Conservation (phyloP, 345 rosid genomes). For the Cardamine chenopodiifolia region DNA sequence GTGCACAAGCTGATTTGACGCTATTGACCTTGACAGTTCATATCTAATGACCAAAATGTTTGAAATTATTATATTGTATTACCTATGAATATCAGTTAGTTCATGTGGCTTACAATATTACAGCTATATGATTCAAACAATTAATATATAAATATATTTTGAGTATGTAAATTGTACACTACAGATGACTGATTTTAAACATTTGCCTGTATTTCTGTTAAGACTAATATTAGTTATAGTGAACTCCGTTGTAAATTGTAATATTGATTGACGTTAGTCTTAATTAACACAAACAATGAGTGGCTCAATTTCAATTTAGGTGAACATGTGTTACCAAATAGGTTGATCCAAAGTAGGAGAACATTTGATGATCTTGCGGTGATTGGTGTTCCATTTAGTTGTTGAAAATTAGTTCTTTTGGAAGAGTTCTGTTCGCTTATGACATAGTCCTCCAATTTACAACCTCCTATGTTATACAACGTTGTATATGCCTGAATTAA, state of each 20-base stretch:
- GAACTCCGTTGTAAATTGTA: neutral
- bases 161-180: neutral
- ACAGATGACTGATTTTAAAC: neutral
- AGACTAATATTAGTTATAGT: neutral
- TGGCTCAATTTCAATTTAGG: neutral
- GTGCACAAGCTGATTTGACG: conserved; percentile 24
- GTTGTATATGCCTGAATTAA: neutral
- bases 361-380: neutral
- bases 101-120: neutral
- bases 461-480: neutral
- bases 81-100: neutral
- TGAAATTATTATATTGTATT: neutral
- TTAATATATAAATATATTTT: neutral
- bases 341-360: neutral
- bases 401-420: neutral
- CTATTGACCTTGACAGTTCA: conserved; percentile 17
- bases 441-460: neutral
- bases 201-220: neutral
- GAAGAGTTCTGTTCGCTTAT: neutral
- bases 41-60: conserved; percentile 10
- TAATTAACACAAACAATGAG: neutral
- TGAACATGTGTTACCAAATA: neutral
- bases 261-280: neutral
- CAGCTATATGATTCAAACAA: neutral
- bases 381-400: neutral